Conservation (phyloP, 495 filamentous ascomycete genomes). For the Penicillium longicatenatum region DNA sequence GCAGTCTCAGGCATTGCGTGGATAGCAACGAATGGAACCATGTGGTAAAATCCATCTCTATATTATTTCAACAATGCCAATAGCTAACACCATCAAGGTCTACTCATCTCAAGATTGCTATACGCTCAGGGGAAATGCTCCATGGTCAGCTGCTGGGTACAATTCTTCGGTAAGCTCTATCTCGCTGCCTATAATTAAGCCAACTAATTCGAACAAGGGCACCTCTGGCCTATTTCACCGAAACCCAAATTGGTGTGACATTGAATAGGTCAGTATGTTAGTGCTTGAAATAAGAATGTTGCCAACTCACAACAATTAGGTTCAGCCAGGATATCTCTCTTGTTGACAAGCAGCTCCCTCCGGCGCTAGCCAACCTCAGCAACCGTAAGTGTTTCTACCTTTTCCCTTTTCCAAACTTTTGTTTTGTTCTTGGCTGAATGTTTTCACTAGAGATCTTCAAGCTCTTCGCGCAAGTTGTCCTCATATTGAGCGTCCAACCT, state of each 20-base stretch:
- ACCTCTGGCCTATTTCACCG: conserved; percentile 41
- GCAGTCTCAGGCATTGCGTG: conserved; percentile 14
- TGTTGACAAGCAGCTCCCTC: conserved; percentile 29
- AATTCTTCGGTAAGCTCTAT: conserved; percentile 17
- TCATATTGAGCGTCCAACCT: conserved; percentile 29
- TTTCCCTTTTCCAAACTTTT: too few species aligned
- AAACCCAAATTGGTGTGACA: conserved; percentile 42
- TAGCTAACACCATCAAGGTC: conserved; percentile 16
- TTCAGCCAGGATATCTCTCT: conserved; percentile 48
- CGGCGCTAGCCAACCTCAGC: conserved; percentile 16
- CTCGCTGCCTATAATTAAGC: neutral
- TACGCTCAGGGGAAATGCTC: conserved; percentile 18
- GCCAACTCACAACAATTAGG: conserved; percentile 14
- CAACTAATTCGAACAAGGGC: conserved; percentile 17
- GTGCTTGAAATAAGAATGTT: neutral
- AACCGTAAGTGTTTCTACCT: conserved; percentile 22
- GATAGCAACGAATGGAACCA: conserved; percentile 7
- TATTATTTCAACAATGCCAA: neutral
- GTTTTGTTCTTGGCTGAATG: conserved; percentile 2
- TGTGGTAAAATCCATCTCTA: conserved; percentile 19
- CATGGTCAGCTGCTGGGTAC: conserved; percentile 19
- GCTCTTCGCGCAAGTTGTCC: conserved; percentile 28
- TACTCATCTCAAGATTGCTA: conserved; percentile 19
- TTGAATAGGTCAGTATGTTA: conserved; percentile 32
- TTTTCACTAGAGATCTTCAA: conserved; percentile 15